phyloP scores from a whole-genome alignment of 1,139 yeast species.

The Tardiomyces digboiensis region DNA sequence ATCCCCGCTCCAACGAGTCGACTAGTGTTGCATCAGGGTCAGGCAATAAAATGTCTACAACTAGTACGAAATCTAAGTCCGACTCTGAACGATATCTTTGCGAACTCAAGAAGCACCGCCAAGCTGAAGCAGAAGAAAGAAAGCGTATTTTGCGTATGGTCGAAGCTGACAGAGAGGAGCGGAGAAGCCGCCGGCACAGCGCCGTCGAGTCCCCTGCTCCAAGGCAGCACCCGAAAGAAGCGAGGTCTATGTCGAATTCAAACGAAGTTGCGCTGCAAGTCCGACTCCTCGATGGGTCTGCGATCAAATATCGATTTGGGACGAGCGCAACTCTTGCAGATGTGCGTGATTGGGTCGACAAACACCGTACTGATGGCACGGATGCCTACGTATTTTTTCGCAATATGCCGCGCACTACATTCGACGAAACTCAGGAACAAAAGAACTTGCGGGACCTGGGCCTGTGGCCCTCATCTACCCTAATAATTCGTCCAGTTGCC shows the following conservation, averaged over 20 bases:
- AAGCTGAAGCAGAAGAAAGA: slow-evolving; percentile 33
- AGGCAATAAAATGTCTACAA: neutral
- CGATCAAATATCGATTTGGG: slow-evolving; percentile 36
- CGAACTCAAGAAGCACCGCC: neutral
- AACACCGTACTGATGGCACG: slow-evolving; percentile 38
- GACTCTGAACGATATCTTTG: neutral
- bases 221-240: slow-evolving; percentile 11
- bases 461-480: slow-evolving; percentile 56
- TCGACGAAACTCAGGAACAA: slow-evolving; percentile 39
- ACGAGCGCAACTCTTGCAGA: slow-evolving; percentile 36
- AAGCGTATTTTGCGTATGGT: slow-evolving; percentile 43
- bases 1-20: neutral
- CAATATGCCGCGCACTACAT: slow-evolving; percentile 34
- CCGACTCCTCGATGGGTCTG: slow-evolving; percentile 46
- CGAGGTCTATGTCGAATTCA: slow-evolving; percentile 7
- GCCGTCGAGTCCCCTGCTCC: neutral
- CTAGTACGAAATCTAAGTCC: neutral
- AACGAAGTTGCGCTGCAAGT: slow-evolving; percentile 37
- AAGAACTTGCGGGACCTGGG: slow-evolving; percentile 38
- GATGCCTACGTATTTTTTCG: slow-evolving; percentile 40
- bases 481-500: slow-evolving; percentile 46
- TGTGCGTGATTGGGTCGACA: slow-evolving; percentile 58
- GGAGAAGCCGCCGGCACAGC: slow-evolving; percentile 17
- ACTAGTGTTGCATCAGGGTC: neutral
- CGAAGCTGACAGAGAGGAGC: slow-evolving; percentile 43